Conservation (phyloP, 129 eudicot genomes). For the Mikania micrantha region DNA sequence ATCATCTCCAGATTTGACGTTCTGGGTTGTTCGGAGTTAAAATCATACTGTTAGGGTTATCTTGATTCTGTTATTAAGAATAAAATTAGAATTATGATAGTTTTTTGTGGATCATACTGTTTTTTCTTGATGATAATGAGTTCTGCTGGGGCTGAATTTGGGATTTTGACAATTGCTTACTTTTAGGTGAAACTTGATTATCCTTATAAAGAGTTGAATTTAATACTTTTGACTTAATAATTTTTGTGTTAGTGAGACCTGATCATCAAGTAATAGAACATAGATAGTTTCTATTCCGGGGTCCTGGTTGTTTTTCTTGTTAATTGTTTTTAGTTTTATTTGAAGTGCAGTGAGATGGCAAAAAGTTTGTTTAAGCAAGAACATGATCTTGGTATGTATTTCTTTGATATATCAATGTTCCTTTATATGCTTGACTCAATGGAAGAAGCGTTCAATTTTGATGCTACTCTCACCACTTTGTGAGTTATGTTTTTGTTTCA, state of each 20-base stretch:
- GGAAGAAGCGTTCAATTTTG: neutral
- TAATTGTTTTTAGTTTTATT: neutral
- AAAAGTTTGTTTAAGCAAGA: conserved; percentile 70
- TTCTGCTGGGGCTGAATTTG: neutral
- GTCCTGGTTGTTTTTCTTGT: neutral
- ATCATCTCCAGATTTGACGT: neutral
- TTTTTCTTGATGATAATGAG: neutral
- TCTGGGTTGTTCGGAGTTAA: neutral
- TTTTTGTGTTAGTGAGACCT: neutral
- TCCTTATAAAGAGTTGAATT: neutral
- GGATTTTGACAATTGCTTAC: neutral
- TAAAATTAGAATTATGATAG: neutral
- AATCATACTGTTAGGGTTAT: conserved; percentile 4
- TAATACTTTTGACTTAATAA: neutral
- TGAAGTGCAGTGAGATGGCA: conserved; percentile 37
- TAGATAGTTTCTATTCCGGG: neutral
- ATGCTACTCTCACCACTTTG: neutral
- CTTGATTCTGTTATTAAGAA: neutral
- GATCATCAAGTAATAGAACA: neutral
- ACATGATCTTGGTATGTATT: conserved; percentile 50
- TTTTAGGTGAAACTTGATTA: conserved; percentile 16
- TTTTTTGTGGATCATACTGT: conserved; percentile 1
- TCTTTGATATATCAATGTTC: neutral
- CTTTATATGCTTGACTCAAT: neutral
- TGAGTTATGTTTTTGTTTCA: conserved; percentile 13